These are phyloP conservation scores for Boletellus dicymbophilus DNA, from an alignment of 1,284 basidiomycete species.

Conservation along the genomic window DNA sequence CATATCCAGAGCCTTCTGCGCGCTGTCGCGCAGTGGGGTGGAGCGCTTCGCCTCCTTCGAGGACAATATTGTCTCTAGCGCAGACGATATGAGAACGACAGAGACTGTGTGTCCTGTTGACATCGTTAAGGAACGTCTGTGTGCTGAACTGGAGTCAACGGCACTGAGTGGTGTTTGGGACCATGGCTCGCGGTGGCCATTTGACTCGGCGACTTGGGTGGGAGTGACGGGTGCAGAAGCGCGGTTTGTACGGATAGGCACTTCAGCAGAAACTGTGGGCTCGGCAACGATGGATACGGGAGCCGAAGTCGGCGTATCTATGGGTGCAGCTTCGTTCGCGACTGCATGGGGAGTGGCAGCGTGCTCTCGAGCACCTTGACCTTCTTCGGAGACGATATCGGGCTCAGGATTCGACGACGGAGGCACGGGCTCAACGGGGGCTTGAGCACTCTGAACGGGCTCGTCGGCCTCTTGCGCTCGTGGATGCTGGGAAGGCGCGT, in stretches of 20 bases:
- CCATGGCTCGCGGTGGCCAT: constrained; percentile 12
- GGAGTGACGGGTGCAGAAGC: constrained; percentile 6
- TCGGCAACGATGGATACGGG: constrained; percentile 4
- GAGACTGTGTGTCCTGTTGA: constrained; percentile 74
- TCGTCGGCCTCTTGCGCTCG: constrained; percentile 5
- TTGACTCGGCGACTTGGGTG: constrained; percentile 6
- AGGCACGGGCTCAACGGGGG: constrained; percentile 1
- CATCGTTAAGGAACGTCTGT: constrained; percentile 69
- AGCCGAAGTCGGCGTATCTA: constrained; percentile 2
- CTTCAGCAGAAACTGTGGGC: constrained; percentile 8
- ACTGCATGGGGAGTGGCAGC: not conserved
- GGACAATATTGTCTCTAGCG: constrained; percentile 83
- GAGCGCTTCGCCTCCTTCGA: constrained; percentile 92
- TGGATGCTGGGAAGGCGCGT: no score
- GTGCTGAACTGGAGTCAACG: constrained; percentile 24
- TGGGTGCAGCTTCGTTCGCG: constrained; percentile 2
- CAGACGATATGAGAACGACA: constrained; percentile 80
- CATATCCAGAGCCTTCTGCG: constrained; percentile 82
- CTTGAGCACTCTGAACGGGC: constrained; percentile 6
- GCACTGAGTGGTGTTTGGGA: constrained; percentile 22
- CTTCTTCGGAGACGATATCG: constrained; percentile 3
- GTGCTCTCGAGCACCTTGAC: not conserved
- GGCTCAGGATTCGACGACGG: not conserved
- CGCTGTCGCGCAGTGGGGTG: constrained; percentile 77
- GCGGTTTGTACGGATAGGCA: not conserved